Percentiles rank a stretch among this genome's conserved stretches.
phyloP scores from a whole-genome alignment of 495 filamentous ascomycete species.

The Penicillium simplicissimum region DNA sequence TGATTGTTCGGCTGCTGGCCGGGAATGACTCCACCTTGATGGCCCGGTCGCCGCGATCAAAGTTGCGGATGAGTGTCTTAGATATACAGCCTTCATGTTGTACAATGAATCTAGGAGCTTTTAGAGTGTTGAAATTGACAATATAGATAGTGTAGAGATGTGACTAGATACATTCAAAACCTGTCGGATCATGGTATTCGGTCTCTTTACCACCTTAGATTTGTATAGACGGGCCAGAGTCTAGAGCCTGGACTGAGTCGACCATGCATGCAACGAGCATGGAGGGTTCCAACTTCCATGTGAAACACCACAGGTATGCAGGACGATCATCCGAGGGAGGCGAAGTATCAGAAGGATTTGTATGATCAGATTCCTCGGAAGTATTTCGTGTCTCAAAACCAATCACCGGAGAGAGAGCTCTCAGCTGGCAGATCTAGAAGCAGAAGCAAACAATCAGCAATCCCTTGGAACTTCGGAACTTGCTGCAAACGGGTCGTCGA shows the following conservation, averaged over 20 bases:
- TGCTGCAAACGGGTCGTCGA: background rate
- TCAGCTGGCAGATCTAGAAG: background rate
- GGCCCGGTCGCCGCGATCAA: background rate
- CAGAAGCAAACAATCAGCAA: background rate
- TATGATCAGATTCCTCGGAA: background rate
- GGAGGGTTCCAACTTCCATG: background rate
- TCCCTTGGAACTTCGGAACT: background rate
- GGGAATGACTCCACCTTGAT: background rate
- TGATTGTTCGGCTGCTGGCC: background rate
- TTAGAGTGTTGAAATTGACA: no score
- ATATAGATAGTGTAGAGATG: no score
- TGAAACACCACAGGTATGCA: slow-evolving; percentile 1
- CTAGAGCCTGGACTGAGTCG: background rate
- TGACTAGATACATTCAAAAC: background rate
- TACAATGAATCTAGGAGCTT: no score
- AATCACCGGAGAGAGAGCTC: background rate
- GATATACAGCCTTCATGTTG: no score
- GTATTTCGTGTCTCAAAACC: background rate
- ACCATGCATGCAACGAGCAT: background rate
- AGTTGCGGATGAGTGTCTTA: no score
- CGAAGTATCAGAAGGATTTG: background rate
- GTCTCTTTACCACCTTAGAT: background rate
- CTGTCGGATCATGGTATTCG: background rate
- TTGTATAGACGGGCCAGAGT: background rate
- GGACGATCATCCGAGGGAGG: background rate